These are phyloP conservation scores for Lepiota venenata DNA, from an alignment of 768 basidiomycete genomes.

Conservation along the genomic window DNA sequence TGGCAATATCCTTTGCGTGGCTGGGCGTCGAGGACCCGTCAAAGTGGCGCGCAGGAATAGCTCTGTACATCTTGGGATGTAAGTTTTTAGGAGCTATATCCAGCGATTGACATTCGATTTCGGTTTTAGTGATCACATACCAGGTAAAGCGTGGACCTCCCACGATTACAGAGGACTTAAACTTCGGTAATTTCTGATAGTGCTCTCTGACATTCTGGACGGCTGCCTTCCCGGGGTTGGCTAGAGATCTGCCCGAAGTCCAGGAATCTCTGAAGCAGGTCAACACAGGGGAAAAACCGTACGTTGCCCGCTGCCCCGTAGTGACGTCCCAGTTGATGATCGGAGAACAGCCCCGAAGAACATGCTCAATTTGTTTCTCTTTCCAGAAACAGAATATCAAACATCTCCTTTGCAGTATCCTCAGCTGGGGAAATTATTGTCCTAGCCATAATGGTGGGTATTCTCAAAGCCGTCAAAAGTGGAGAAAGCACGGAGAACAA, in stretches of 20 bases:
- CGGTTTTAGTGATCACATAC: conserved; percentile 59
- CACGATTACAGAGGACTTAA: too few relatives aligned
- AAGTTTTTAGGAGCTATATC: conserved; percentile 21
- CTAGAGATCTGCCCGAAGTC: conserved; percentile 69
- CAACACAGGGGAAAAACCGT: conserved; percentile 46
- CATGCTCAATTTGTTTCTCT: conserved; percentile 60
- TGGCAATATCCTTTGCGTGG: conserved; percentile 75
- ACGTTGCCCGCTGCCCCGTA: conserved; percentile 8
- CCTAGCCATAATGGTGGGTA: conserved; percentile 72
- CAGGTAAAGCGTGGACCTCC: conserved; percentile 37
- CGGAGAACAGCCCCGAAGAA: conserved; percentile 34
- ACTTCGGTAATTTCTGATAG: conserved; percentile 25
- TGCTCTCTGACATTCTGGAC: conserved; percentile 79
- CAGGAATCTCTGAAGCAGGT: conserved; percentile 42
- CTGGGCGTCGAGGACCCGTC: conserved; percentile 65
- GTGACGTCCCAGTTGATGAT: background rate
- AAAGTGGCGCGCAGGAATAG: conserved; percentile 60
- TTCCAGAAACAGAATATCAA: conserved; percentile 68
- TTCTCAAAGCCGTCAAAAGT: conserved; percentile 61
- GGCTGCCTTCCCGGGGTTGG: conserved; percentile 77
- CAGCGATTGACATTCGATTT: conserved; percentile 3
- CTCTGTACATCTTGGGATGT: conserved; percentile 64
- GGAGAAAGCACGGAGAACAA: conserved; percentile 66
- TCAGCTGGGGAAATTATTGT: conserved; percentile 71
- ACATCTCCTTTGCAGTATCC: conserved; percentile 67